Evolutionary conservation across 805 yeast genomes (phyloP).

Genomic region (Blastobotrys peoriensis): DNA sequence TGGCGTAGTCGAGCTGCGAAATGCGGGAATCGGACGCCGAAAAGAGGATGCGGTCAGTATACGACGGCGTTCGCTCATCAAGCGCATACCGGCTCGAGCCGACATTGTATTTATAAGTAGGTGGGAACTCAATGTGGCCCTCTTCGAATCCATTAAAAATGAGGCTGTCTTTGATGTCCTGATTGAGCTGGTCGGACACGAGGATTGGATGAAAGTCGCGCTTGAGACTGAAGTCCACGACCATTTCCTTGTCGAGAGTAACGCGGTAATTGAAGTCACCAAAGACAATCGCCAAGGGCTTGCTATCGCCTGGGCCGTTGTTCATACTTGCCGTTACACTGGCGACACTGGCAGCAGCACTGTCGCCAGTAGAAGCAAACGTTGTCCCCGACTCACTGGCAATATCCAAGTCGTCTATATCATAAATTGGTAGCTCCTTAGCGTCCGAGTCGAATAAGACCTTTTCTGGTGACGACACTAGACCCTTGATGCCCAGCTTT

Average conservation of each 20-base stretch:
- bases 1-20: constrained; percentile 23
- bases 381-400: not conserved
- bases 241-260: constrained; percentile 27
- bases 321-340: not conserved
- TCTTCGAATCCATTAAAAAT: constrained; percentile 45
- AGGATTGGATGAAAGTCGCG: constrained; percentile 34
- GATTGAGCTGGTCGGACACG: constrained; percentile 39
- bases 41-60: constrained; percentile 52
- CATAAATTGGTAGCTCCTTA: constrained; percentile 16
- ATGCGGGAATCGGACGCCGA: constrained; percentile 14
- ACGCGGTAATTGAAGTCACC: constrained; percentile 56
- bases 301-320: not conserved
- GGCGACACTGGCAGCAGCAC: not conserved
- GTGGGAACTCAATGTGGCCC: constrained; percentile 42
- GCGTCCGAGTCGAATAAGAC: constrained; percentile 29
- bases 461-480: constrained; percentile 23
- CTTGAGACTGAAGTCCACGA: constrained; percentile 27
- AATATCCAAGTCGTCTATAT: constrained; percentile 17
- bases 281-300: constrained; percentile 28
- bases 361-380: not conserved
- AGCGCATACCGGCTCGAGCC: constrained; percentile 21
- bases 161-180: constrained; percentile 30
- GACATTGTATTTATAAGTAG: constrained; percentile 46
- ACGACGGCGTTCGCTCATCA: constrained; percentile 44
- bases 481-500: constrained; percentile 25